A percentile compares a stretch with the other conserved stretches of the same genome.
Evolutionary conservation across 1,284 basidiomycete genomes (phyloP).

Genomic region (Pterula multifida): DNA sequence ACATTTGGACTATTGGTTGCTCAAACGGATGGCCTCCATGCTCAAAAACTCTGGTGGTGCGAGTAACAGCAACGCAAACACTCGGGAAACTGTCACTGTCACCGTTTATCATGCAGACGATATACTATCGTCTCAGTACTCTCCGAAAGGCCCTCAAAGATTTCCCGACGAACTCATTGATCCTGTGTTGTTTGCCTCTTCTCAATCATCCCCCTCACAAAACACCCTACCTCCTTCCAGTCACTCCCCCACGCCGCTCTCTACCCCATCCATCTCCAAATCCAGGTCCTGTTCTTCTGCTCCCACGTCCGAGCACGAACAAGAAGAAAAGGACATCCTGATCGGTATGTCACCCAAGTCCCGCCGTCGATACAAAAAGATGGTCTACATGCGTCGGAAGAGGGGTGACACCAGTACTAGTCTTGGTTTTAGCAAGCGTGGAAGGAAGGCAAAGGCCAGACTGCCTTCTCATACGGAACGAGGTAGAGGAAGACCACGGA

Average conservation of each 20-base stretch:
- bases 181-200: background rate
- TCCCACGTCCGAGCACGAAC: background rate
- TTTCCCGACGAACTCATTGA: background rate
- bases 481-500: background rate
- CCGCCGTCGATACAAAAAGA: conserved; percentile 44
- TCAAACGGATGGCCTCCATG: conserved; percentile 35
- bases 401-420: conserved; percentile 31
- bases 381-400: conserved; percentile 62
- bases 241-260: background rate
- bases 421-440: background rate
- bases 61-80: conserved; percentile 9
- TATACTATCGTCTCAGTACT: conserved; percentile 4
- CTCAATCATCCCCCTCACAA: background rate
- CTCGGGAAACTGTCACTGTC: conserved; percentile 3
- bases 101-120: conserved; percentile 5
- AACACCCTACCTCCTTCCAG: background rate
- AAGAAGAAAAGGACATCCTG: conserved; percentile 11
- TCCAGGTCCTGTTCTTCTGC: background rate
- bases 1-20: conserved; percentile 21
- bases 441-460: background rate
- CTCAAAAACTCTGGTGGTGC: conserved; percentile 25
- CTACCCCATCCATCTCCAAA: background rate
- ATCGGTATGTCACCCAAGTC: conserved; percentile 34
- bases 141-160: background rate
- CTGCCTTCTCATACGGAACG: background rate